Percentiles rank a stretch among this genome's conserved stretches.
These are phyloP conservation scores for Oryza meyeriana DNA, from an alignment of 176 grass and related monocot genomes.

Conservation along the genomic window DNA sequence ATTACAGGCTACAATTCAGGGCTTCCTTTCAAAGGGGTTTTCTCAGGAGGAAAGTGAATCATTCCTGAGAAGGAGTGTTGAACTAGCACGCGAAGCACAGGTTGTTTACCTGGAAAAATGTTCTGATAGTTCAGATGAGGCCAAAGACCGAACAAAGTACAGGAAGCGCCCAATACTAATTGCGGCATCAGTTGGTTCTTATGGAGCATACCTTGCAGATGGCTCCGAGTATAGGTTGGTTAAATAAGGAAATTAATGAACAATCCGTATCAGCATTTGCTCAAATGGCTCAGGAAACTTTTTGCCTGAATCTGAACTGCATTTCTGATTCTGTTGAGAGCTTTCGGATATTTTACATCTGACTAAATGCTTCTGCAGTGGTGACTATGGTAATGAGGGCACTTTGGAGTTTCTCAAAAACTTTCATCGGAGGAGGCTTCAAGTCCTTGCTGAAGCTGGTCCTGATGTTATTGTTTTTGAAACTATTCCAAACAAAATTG, in stretches of 20 bases:
- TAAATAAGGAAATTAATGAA: not conserved
- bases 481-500: constrained; percentile 85
- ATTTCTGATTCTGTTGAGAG: constrained; percentile 2
- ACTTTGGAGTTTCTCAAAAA: constrained; percentile 64
- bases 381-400: constrained; percentile 67
- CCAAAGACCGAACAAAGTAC: not conserved
- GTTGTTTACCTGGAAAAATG: constrained; percentile 40
- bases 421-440: constrained; percentile 68
- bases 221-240: constrained; percentile 88
- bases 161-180: constrained; percentile 55
- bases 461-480: constrained; percentile 87
- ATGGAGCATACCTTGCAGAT: constrained; percentile 89
- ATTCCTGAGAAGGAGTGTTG: constrained; percentile 63
- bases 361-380: constrained; percentile 44
- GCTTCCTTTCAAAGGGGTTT: constrained; percentile 66
- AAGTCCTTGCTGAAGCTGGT: constrained; percentile 71
- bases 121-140: constrained; percentile 1
- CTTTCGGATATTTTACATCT: not conserved
- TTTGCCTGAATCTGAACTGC: not conserved
- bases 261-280: not conserved
- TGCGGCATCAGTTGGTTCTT: constrained; percentile 78
- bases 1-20: constrained; percentile 74
- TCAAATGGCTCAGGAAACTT: not conserved
- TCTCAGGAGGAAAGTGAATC: constrained; percentile 59
- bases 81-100: constrained; percentile 68